Conservation (phyloP, 257 asterid genomes). For the Fraxinus anomala region DNA sequence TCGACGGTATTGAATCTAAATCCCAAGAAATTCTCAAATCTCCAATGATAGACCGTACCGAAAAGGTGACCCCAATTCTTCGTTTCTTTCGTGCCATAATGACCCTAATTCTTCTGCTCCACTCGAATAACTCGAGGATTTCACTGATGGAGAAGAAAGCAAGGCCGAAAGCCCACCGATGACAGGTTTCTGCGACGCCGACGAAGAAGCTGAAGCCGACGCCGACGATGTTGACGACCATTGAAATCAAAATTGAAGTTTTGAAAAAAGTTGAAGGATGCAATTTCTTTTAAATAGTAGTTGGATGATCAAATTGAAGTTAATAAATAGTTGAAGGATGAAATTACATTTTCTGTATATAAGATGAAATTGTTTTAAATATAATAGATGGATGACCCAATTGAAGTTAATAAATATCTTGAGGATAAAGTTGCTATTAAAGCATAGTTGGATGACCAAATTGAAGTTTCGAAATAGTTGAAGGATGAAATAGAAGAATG, state of each 20-base stretch:
- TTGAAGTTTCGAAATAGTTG: no score
- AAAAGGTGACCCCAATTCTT: conserved; percentile 66
- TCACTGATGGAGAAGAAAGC: conserved; percentile 59
- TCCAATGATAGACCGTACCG: conserved; percentile 32
- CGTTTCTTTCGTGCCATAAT: conserved; percentile 73
- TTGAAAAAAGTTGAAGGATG: no score
- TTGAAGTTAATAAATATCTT: no score
- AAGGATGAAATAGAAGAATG: no score
- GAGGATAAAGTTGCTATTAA: no score
- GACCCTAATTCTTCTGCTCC: conserved; percentile 69
- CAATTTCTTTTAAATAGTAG: no score
- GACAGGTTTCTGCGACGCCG: conserved; percentile 57
- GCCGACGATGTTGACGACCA: conserved; percentile 47
- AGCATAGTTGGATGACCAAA: conserved; percentile 8
- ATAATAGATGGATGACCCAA: no score
- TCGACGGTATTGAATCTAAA: conserved; percentile 49
- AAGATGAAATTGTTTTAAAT: no score
- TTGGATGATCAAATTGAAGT: no score
- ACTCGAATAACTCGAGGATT: conserved; percentile 54
- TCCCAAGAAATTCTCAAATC: conserved; percentile 51
- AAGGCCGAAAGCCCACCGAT: conserved; percentile 67
- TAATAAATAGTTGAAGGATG: no score
- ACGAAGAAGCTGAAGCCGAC: conserved; percentile 45
- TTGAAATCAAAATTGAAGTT: conserved; percentile 43
- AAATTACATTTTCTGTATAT: no score